A percentile compares a stretch with the other conserved stretches of the same genome.
Conservation (phyloP, 345 rosid species). For the Corchorus olitorius region DNA sequence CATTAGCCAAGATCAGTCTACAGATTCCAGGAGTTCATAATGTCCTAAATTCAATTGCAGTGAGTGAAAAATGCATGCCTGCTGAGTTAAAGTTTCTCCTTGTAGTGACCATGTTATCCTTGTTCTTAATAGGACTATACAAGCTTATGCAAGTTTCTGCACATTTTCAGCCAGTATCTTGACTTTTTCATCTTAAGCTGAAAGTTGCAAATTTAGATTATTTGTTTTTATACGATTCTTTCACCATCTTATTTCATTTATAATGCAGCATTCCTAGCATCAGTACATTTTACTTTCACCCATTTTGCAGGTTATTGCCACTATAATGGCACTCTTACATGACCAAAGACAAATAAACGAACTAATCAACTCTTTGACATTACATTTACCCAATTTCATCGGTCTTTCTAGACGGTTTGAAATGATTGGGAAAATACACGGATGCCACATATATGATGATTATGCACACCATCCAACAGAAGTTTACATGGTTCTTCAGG, state of each 20-base stretch:
- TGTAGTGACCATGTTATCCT: not conserved
- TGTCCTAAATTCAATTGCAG: conserved; percentile 39
- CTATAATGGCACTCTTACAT: conserved; percentile 26
- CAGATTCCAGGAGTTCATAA: conserved; percentile 39
- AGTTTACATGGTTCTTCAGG: conserved; percentile 35
- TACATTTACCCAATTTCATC: conserved; percentile 27
- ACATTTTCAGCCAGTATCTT: not conserved
- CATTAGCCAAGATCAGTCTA: conserved; percentile 35
- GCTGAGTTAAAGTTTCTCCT: not conserved
- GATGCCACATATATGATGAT: conserved; percentile 36
- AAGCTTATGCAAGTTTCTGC: not conserved
- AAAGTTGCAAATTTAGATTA: not conserved
- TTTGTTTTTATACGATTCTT: conserved; percentile 1
- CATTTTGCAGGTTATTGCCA: conserved; percentile 34
- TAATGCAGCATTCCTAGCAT: not conserved
- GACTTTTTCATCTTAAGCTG: conserved; percentile 9
- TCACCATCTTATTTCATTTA: not conserved
- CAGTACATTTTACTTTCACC: not conserved
- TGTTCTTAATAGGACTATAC: not conserved
- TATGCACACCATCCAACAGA: conserved; percentile 49
- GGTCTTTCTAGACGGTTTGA: conserved; percentile 39
- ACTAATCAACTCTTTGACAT: conserved; percentile 19
- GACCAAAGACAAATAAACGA: conserved; percentile 19
- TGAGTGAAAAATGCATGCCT: conserved; percentile 16
- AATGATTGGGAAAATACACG: conserved; percentile 29